These are phyloP conservation scores for Polychaeton citri DNA, from an alignment of 2,329 filamentous ascomycete species.

Conservation along the genomic window DNA sequence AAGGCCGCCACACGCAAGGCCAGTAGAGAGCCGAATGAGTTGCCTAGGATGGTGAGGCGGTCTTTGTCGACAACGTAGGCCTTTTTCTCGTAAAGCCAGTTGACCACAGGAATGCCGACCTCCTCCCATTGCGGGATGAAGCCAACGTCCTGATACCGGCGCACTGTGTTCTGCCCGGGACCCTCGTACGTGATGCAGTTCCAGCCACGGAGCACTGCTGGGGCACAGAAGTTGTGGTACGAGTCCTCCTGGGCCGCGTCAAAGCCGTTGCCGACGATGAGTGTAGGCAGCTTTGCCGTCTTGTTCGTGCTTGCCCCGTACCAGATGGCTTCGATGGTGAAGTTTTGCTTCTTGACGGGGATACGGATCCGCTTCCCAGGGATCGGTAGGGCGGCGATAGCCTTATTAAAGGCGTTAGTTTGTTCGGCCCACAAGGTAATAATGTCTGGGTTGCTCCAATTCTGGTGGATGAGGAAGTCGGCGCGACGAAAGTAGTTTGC, in stretches of 20 bases:
- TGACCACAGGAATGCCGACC: slow-evolving; percentile 17
- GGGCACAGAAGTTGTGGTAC: slow-evolving; percentile 10
- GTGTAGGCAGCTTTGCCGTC: slow-evolving; percentile 6
- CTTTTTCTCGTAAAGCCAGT: slow-evolving; percentile 11
- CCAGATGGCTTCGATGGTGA: slow-evolving; percentile 4
- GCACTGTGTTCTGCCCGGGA: slow-evolving; percentile 19
- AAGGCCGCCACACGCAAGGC: slow-evolving; percentile 2
- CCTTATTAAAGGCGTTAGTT: slow-evolving; percentile 26
- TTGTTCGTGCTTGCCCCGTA: slow-evolving; percentile 1
- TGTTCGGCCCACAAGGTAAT: slow-evolving; percentile 25
- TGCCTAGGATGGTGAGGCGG: slow-evolving; percentile 13
- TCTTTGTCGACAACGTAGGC: slow-evolving; percentile 10
- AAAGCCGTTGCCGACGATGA: slow-evolving; percentile 13
- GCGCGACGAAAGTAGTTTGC: slow-evolving; percentile 31
- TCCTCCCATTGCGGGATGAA: slow-evolving; percentile 22
- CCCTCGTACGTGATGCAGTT: slow-evolving; percentile 22
- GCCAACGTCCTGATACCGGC: slow-evolving; percentile 15
- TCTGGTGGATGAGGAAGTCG: slow-evolving; percentile 30
- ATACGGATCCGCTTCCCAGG: background rate
- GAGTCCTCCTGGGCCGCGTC: slow-evolving; percentile 18
- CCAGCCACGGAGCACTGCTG: slow-evolving; percentile 12
- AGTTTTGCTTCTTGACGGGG: background rate
- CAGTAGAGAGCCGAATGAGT: slow-evolving; percentile 12
- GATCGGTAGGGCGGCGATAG: slow-evolving; percentile 21
- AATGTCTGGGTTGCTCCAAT: slow-evolving; percentile 29